phyloP scores from a whole-genome alignment of 202 grass and related monocot species.

The Cymbopogon flexuosus region DNA sequence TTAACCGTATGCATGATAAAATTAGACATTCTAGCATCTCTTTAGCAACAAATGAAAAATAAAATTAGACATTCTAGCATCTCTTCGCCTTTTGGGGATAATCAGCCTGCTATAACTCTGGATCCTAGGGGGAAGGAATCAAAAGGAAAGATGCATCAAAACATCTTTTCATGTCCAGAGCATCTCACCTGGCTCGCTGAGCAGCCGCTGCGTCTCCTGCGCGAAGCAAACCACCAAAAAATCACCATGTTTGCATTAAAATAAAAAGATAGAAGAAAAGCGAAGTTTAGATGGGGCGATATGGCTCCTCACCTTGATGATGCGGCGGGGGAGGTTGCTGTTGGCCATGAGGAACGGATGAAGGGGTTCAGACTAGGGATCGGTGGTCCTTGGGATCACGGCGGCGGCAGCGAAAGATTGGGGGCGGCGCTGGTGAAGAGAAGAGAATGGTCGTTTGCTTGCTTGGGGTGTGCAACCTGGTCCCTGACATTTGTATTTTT shows the following conservation, averaged over 20 bases:
- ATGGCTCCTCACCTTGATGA: constrained; percentile 60
- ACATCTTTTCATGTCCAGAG: background rate
- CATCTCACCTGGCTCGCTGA: constrained; percentile 78
- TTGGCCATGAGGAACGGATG: constrained; percentile 44
- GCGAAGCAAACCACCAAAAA: constrained; percentile 28
- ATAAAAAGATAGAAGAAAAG: background rate
- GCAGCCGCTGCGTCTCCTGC: constrained; percentile 84
- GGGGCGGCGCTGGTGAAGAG: background rate
- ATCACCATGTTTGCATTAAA: constrained; percentile 30
- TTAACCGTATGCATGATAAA: background rate
- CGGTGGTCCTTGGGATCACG: constrained; percentile 16
- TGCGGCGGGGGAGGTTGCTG: constrained; percentile 76
- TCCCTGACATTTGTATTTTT: background rate
- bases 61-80: background rate
- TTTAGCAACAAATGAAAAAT: background rate
- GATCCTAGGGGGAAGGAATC: background rate
- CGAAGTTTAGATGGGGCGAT: background rate
- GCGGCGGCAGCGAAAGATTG: background rate
- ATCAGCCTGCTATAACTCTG: background rate
- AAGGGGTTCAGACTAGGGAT: constrained; percentile 34
- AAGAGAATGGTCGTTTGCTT: background rate
- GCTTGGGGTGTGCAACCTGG: background rate
- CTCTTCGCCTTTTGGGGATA: background rate
- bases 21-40: background rate
- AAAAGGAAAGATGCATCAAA: background rate